Conservation (phyloP, 164 flowering plant species). For the Annona cherimola region DNA sequence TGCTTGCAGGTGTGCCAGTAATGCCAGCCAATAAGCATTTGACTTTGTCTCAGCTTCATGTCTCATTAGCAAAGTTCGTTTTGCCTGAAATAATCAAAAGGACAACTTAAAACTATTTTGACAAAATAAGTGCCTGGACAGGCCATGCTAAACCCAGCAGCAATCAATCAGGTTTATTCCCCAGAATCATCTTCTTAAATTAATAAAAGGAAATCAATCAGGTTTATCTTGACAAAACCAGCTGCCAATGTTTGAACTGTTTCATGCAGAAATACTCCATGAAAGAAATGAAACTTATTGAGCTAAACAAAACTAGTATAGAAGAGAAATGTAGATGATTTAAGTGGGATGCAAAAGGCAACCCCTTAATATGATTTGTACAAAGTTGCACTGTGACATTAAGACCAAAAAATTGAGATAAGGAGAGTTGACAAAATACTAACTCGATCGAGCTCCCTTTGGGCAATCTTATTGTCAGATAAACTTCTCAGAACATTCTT, state of each 20-base stretch:
- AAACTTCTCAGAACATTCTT: slow-evolving; percentile 92
- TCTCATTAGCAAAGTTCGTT: slow-evolving; percentile 83
- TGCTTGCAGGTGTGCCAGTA: slow-evolving; percentile 90
- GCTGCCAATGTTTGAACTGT: too few relatives aligned
- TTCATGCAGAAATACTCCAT: too few relatives aligned
- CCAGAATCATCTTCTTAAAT: too few relatives aligned
- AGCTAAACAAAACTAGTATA: too few relatives aligned
- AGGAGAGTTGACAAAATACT: slow-evolving; percentile 20
- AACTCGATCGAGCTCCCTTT: slow-evolving; percentile 91
- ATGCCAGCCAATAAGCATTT: slow-evolving; percentile 96
- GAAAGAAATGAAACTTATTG: too few relatives aligned
- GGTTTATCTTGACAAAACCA: too few relatives aligned
- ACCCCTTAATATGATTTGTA: neutral
- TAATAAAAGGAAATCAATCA: too few relatives aligned
- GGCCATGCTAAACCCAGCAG: too few relatives aligned
- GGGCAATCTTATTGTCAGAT: slow-evolving; percentile 69
- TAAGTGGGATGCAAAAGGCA: neutral
- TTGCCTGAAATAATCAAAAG: slow-evolving; percentile 55
- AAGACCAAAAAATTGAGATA: neutral
- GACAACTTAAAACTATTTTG: too few relatives aligned
- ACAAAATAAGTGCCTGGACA: too few relatives aligned
- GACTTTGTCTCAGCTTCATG: slow-evolving; percentile 98
- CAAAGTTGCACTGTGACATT: neutral
- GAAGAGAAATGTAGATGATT: neutral
- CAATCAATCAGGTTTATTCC: too few relatives aligned